Base-by-base conservation (phyloP, 257 asterid genomes). In the Solanum pimpinellifolium region DNA sequence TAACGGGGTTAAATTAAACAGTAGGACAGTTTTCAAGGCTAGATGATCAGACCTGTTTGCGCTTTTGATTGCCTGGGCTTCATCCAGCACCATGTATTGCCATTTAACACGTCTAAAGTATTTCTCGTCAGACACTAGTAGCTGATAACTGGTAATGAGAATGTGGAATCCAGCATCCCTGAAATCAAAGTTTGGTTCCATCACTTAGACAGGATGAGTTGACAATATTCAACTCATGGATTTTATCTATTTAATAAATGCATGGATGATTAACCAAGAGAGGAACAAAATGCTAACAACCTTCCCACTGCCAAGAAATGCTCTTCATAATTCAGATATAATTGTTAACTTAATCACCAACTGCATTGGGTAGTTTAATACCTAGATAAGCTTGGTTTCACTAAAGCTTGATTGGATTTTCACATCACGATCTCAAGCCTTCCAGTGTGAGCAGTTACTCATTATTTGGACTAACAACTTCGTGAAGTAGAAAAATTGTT, bases 1-100 rank as follows among this genome's bases (percentile, higher is more conserved):
- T 81, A 81, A 81, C 13, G 46, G 16, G 46, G 31, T 49, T 49
- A 49, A 49, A 49, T 20, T 39, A 81, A 81, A 10, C 85, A 81
- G 44, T 81, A 78, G 42, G 66, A 49, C 46, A 49, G 69, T 81
- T 81, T 44, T 69, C 65, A 81, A 47, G 35, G 56, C 52, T 83
- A 83, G 90, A 88, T 88, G 46, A 78, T 52, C 91, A 84, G 89
- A 95, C 99, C 99, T 97, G 92, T 89, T 92, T 56, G 99, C 91
- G 88, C 97, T 95, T 93, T 97, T 97, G 83, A 97, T 97, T 85
- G 99, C 99, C 91, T 97, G 99, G 86, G 99, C 99, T 93, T 97
- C 99, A 92, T 97, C 99, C 92, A 97, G 91, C 89, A 97, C 99
- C 99, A 97, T 95, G 91, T 96, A 97, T 90, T 97, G 98, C 99